Base-by-base conservation (phyloP, 1,139 yeast genomes). In the Chernovozyma aurita region DNA sequence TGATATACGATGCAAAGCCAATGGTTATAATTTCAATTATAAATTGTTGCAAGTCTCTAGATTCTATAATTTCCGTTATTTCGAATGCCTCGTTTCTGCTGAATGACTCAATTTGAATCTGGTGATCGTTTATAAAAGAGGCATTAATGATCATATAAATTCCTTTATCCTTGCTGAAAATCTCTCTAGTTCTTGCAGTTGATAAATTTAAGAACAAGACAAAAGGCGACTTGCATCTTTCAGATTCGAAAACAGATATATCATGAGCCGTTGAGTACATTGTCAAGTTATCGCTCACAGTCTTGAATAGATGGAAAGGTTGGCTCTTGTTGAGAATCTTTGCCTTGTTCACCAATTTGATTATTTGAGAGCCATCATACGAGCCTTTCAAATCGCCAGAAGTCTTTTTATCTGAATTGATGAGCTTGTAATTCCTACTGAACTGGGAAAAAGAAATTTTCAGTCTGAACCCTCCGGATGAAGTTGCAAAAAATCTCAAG, bases 211-310 rank as follows among this genome's bases (percentile, higher is more conserved):
- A 65, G 42, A 84, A 76, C 13, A 90, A 53, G 0, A 80, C 78
- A 44, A 85, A 67, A 1, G 81, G 80, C 0, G 90, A 74, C 45
- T 71, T 76, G 24, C 74, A 61, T 3, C 59, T 63, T 53, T 90
- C 97, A 7, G 59, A 59, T 11, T 58, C 56, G 49, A 87, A 88
- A 2, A 76, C 70, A 2, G 65, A 57, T 3, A 66, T 49, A 46
- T 83, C 94, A 51, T 90, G 96, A 1, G 95, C 97, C 0, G 95
- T 80, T 13, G 85, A 80, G 55, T 78, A 88, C 1, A 83, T 52
- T 4, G 72, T 65, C 18, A 78, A 54, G 32, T 65, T 62, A 8
- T 51, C 46, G 24, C 22, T n/a, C 31, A 63, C 13, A 3, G 53
- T 59, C 47, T 74, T 78, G 64, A 90, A 90, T 24, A 90, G 62